These are phyloP conservation scores for Haplosporangium sp. DNA, from an alignment of 371 early-diverging fungal species.

Conservation along the genomic window DNA sequence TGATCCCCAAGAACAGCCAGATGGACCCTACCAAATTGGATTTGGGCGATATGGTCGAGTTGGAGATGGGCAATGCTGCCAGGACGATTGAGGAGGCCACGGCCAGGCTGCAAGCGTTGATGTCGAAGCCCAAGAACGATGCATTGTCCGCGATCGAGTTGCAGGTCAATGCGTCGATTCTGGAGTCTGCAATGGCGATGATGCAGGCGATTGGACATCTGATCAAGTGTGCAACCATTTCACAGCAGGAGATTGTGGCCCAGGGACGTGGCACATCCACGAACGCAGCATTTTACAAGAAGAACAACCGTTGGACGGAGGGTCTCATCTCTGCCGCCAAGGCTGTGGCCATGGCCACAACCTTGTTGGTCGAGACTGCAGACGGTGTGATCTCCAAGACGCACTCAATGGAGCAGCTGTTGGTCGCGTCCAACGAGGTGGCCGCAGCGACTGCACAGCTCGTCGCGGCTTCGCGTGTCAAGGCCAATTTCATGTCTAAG, in stretches of 20 bases:
- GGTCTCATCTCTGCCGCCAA: conserved; percentile 98
- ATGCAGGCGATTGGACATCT: conserved; percentile 95
- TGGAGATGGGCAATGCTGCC: conserved; percentile 93
- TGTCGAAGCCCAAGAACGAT: conserved; percentile 80
- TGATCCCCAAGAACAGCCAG: conserved; percentile 67
- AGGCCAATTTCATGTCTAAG: conserved; percentile 90
- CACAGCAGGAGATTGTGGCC: conserved; percentile 97
- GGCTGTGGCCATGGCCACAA: conserved; percentile 93
- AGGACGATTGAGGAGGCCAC: conserved; percentile 94
- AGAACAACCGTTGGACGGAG: conserved; percentile 99
- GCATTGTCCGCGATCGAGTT: conserved; percentile 79
- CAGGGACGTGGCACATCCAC: conserved; percentile 90
- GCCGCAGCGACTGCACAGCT: conserved; percentile 96
- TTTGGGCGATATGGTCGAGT: conserved; percentile 91
- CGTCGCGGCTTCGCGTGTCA: conserved; percentile 97
- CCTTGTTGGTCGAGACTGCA: conserved; percentile 92
- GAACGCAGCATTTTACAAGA: conserved; percentile 95
- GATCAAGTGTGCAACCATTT: conserved; percentile 92
- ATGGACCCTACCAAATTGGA: conserved; percentile 72
- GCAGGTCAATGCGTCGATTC: conserved; percentile 91
- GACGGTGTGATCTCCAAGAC: conserved; percentile 95
- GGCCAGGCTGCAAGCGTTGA: conserved; percentile 80
- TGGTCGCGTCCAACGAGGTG: conserved; percentile 96
- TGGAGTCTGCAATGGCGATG: conserved; percentile 91
- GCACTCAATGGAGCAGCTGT: conserved; percentile 90